Evolutionary conservation across 495 filamentous ascomycete species (phyloP), one percentile per base, ranked within the genome.

Genomic region (Aspergillus nanangensis): DNA sequence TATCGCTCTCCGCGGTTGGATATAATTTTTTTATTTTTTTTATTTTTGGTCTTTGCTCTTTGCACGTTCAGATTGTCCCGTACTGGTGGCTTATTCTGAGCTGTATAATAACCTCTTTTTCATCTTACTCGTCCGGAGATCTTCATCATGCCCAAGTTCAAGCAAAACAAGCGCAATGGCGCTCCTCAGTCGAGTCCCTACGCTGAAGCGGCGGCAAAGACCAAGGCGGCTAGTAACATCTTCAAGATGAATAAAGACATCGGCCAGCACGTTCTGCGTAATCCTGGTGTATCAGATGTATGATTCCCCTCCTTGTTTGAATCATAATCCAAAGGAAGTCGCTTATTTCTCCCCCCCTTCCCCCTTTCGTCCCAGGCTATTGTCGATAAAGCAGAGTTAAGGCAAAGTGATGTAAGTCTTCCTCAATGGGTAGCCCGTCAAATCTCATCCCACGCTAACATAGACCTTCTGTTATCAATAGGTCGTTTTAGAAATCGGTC

Each of bases 231-330:
- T 49, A 86, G 93, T 68, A 89, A 86, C 56, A 86, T 95, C 66
- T 96, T 96, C 77, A 81, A 81, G 52, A 86, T 87, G 81, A 89
- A 90, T 66, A 89, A 80, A 44, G 79, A 87, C 56, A 73, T 88
- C 41, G 87, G 92, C 50, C 92, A 97, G 70, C 92, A 97, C 66
- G 88, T 97, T 44, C 76, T 97, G 55, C 95, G 95, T 70, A 96
- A 97, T 67, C 91, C 91, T 14, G 90, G 89, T 47, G 88, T 97
- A 46, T 88, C 90, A 14, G 82, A 90, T 61, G 84, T 29, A 29
- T 29, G 25, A 11, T 29, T 11, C 7, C 11, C 25, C 11, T 11
- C 11, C 25, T 29, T 7, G 7, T 7, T 29, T 11, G 11, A 29
- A 29, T 7, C 25, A 29, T 29, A 7, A 7, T 29, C 25, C 5